A percentile compares a stretch with the other conserved stretches of the same genome.
Evolutionary conservation across 2,329 filamentous ascomycete species (phyloP).

Genomic region (Lasiodiplodia sp.): DNA sequence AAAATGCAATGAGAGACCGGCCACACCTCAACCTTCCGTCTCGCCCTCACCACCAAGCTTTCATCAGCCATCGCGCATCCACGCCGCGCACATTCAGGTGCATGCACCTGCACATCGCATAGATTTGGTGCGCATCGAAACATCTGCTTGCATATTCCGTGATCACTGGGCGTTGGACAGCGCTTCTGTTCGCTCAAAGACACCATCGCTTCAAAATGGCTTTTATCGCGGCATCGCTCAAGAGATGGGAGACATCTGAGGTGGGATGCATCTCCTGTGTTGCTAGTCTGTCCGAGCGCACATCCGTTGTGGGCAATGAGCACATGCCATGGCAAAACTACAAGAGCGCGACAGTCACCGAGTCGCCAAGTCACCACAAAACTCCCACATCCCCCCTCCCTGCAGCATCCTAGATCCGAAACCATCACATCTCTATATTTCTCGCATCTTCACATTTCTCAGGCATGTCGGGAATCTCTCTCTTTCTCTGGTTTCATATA

Average conservation of each 20-base stretch:
- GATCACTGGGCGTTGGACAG: not conserved
- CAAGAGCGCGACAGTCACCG: slow-evolving; percentile 18
- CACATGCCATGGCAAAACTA: slow-evolving; percentile 25
- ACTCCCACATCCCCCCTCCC: slow-evolving; percentile 6
- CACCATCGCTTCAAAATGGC: not conserved
- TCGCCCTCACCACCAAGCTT: slow-evolving; percentile 10
- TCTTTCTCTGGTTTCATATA: not conserved
- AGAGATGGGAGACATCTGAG: not conserved
- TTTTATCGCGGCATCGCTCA: slow-evolving; percentile 11
- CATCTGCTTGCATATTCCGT: not conserved
- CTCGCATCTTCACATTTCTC: not conserved
- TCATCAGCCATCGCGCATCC: slow-evolving; percentile 17
- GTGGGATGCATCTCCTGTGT: slow-evolving; percentile 10
- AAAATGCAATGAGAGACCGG: slow-evolving; percentile 10
- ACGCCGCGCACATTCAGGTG: not conserved
- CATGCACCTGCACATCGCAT: slow-evolving; percentile 1
- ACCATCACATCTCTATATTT: not conserved
- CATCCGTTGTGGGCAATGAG: slow-evolving; percentile 21
- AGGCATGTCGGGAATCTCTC: not conserved
- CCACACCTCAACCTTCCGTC: slow-evolving; percentile 25
- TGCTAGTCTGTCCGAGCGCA: slow-evolving; percentile 21
- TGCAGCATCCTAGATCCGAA: not conserved
- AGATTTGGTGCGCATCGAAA: not conserved
- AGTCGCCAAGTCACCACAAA: slow-evolving; percentile 14
- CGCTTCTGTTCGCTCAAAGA: not conserved